These are phyloP conservation scores for Populus trichocarpa DNA, from an alignment of 441 rosid genomes.

Conservation along the genomic window DNA sequence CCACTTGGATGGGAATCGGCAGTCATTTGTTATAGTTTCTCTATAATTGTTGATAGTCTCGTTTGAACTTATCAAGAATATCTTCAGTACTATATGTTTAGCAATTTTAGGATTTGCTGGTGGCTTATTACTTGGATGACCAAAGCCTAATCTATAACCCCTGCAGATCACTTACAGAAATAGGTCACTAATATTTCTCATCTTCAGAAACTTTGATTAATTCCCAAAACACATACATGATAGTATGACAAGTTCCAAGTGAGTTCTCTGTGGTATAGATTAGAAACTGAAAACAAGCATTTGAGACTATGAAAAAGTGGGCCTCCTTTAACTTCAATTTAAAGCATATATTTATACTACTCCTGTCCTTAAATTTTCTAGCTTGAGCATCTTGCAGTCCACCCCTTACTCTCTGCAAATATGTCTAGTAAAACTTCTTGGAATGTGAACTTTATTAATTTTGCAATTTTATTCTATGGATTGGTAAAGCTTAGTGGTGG, in stretches of 20 bases:
- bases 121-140: not conserved
- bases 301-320: not conserved
- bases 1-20: slow-evolving; percentile 9
- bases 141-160: not conserved
- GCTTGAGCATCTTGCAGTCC: not conserved
- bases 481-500: not conserved
- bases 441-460: not conserved
- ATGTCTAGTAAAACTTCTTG: not conserved
- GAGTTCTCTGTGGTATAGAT: not conserved
- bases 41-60: not conserved
- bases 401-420: not conserved
- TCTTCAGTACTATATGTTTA: not conserved
- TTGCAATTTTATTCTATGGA: not conserved
- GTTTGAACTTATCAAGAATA: not conserved
- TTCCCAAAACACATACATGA: not conserved
- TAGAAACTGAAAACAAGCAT: not conserved
- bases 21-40: not conserved
- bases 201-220: not conserved
- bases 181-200: not conserved
- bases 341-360: not conserved
- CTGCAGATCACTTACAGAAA: no score
- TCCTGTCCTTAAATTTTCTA: not conserved
- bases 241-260: not conserved
- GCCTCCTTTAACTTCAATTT: not conserved
- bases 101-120: slow-evolving; percentile 1